Conservation (phyloP, 73 alveolate genomes). For the Paramecium tetraurelia region DNA sequence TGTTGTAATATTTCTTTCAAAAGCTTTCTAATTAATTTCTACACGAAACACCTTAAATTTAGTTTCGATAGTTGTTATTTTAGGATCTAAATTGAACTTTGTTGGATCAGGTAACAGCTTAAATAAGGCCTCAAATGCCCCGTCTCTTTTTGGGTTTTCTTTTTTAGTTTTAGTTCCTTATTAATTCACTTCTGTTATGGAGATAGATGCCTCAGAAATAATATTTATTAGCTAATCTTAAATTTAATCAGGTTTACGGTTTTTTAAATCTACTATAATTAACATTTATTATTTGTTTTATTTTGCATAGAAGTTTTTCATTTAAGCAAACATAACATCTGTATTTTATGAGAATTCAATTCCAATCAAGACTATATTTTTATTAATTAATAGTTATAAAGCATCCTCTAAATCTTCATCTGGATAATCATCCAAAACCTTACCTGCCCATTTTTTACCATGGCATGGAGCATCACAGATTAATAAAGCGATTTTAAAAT, state of each 20-base stretch:
- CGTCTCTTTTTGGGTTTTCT: not conserved
- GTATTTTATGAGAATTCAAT: not conserved
- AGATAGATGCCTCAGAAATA: not conserved
- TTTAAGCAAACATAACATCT: not conserved
- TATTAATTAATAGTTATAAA: not conserved
- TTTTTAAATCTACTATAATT: not conserved
- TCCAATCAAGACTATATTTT: not conserved
- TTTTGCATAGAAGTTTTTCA: not conserved
- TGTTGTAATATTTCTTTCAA: not conserved
- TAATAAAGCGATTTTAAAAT: not conserved
- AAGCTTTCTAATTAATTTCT: not conserved
- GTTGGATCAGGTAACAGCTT: not conserved
- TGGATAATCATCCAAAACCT: not conserved
- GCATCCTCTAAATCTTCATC: conserved; percentile 33
- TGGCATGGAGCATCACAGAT: conserved; percentile 29
- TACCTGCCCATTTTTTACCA: conserved; percentile 35
- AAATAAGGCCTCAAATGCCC: not conserved
- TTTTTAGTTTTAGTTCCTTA: not conserved
- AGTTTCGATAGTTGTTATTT: not conserved
- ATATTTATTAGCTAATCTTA: not conserved
- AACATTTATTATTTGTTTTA: not conserved
- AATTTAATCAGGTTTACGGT: not conserved
- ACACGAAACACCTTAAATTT: not conserved
- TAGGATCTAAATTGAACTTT: not conserved
- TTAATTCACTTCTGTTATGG: not conserved